Base-by-base conservation (phyloP, 2,329 filamentous ascomycete genomes). In the Fusarium camptoceras region DNA sequence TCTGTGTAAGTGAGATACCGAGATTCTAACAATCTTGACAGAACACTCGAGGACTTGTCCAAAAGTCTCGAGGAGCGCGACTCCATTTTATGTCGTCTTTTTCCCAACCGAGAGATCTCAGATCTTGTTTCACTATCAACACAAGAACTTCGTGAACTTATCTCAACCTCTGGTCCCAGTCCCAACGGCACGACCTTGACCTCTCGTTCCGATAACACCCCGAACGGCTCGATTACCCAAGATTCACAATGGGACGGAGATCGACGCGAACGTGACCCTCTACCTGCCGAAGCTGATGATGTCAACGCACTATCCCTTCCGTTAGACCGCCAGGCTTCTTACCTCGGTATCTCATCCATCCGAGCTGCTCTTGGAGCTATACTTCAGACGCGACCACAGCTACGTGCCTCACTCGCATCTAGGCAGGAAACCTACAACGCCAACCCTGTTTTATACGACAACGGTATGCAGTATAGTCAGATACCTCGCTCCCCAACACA, bases 331-430 rank as follows among this genome's bases (percentile, higher is more conserved):
- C 56, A 59, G 24, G 56, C 56, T 6, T 59, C 56, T 2, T 55
- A 59, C 28, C 56, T 59, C 5, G 56, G 56, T 28, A 55, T 44
- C 12, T 59, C 56, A n/a, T 59, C 56, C 10, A 59, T 59, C 28
- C 55, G 37, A 14, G 56, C 56, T 5, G 56, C 56, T 8, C 56
- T 59, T 55, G 49, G 48, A 24, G 56, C 56, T 20, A 59, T 59
- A 25, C 56, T 59, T 11, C 56, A 59, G 5, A 53, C 28, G 12
- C 49, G 56, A 9, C 56, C 56, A n/a, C 49, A 59, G 15, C 8
- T 59, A 18, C 56, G 56, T 22, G 39, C 39, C 15, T 39, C 31
- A 24, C 49, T 59, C 25, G 56, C 56, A 34, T 55, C 56, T n/a
- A 48, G 56, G 1, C 56, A 55, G 56, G 9, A 22, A 11, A n/a